phyloP scores from a whole-genome alignment of 1,284 basidiomycete genomes.

The Heterobasidion annosum region DNA sequence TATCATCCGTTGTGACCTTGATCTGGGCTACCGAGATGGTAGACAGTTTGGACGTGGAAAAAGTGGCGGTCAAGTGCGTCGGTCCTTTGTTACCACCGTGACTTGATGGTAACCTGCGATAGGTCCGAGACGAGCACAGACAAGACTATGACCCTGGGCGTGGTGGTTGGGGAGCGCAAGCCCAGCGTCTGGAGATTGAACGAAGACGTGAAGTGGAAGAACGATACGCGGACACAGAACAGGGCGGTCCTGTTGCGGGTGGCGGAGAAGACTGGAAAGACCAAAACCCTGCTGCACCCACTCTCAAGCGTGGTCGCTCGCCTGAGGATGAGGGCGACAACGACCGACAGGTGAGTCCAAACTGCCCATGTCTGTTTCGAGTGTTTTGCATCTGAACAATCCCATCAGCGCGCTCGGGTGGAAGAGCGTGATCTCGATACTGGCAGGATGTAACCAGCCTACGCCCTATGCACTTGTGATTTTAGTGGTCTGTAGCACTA shows the following conservation, averaged over 20 bases:
- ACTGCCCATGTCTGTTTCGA: not conserved
- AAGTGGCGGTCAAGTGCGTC: constrained; percentile 83
- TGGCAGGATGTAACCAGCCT: constrained; percentile 48
- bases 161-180: constrained; percentile 94
- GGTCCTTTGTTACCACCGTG: not conserved
- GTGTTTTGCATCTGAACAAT: constrained; percentile 18
- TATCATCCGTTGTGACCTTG: constrained; percentile 96
- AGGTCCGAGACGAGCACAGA: constrained; percentile 89
- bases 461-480: constrained; percentile 6
- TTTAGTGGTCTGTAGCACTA: constrained; percentile 5
- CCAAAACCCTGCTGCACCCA: constrained; percentile 28
- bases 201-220: constrained; percentile 79
- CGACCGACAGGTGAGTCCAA: constrained; percentile 39
- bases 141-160: constrained; percentile 96
- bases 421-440: constrained; percentile 43
- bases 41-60: constrained; percentile 96
- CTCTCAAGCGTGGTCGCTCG: constrained; percentile 57
- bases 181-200: constrained; percentile 71
- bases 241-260: constrained; percentile 73
- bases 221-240: constrained; percentile 80
- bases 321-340: constrained; percentile 62
- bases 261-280: constrained; percentile 84
- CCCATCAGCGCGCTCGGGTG: constrained; percentile 41
- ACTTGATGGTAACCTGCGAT: not conserved
- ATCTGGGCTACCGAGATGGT: constrained; percentile 96